Conservation (phyloP, 73 alveolate species). For the Paramecium pentaurelia region DNA sequence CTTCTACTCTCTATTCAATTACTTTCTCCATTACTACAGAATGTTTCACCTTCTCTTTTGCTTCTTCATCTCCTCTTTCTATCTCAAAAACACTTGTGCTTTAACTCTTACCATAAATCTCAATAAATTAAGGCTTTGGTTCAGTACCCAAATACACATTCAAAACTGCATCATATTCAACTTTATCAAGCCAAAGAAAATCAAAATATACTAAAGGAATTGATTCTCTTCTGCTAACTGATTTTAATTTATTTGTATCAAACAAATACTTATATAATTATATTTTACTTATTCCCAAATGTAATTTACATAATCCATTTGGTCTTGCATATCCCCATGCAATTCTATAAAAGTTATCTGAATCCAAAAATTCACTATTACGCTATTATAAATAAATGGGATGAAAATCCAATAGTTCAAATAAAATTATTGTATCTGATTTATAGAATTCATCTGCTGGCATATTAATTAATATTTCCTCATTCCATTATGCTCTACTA, state of each 20-base stretch:
- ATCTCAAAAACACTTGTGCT: slow-evolving; percentile 52
- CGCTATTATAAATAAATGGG: slow-evolving; percentile 64
- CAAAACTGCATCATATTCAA: slow-evolving; percentile 62
- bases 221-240: slow-evolving; percentile 63
- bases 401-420: slow-evolving; percentile 95
- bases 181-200: slow-evolving; percentile 75
- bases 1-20: slow-evolving; percentile 16
- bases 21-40: not conserved
- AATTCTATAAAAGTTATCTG: slow-evolving; percentile 83
- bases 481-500: slow-evolving; percentile 90
- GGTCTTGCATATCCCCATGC: slow-evolving; percentile 98
- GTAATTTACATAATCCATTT: slow-evolving; percentile 85
- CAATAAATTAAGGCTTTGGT: not conserved
- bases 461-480: slow-evolving; percentile 84
- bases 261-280: slow-evolving; percentile 88
- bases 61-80: slow-evolving; percentile 52
- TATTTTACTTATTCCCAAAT: slow-evolving; percentile 81
- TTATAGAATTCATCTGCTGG: slow-evolving; percentile 72
- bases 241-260: not conserved
- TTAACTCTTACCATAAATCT: not conserved
- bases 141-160: slow-evolving; percentile 34
- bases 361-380: slow-evolving; percentile 66
- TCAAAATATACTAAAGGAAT: slow-evolving; percentile 79
- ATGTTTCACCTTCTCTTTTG: not conserved
- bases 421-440: slow-evolving; percentile 81